phyloP scores from a whole-genome alignment of 306 rosid species.

The Purshia tridentata region DNA sequence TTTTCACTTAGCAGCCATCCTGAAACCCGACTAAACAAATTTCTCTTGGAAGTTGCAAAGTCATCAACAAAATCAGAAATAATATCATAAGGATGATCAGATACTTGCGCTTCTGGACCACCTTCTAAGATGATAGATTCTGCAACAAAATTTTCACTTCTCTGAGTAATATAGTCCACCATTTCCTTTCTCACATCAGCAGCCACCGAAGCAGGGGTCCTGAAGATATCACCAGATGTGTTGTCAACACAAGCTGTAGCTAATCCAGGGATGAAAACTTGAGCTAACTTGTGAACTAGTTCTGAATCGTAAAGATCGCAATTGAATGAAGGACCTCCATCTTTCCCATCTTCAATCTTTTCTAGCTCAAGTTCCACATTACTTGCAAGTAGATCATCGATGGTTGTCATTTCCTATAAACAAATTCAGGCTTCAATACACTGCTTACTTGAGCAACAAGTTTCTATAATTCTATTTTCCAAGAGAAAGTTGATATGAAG shows the following conservation, averaged over 20 bases:
- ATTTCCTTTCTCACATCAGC: constrained; percentile 73
- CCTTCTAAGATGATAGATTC: constrained; percentile 63
- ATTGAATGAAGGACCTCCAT: constrained; percentile 37
- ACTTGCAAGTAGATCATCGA: constrained; percentile 49
- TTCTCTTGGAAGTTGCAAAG: constrained; percentile 59
- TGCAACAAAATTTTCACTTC: constrained; percentile 73
- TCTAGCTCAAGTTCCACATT: constrained; percentile 50
- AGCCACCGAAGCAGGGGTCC: constrained; percentile 66
- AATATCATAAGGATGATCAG: constrained; percentile 68
- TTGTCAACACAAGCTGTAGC: constrained; percentile 76
- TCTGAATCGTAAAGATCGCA: constrained; percentile 71
- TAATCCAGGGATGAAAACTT: constrained; percentile 69
- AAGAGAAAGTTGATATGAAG: neutral
- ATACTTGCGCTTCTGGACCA: constrained; percentile 45
- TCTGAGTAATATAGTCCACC: constrained; percentile 57
- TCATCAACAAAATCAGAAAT: constrained; percentile 75
- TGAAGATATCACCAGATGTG: constrained; percentile 69
- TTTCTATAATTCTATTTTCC: neutral
- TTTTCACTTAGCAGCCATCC: constrained; percentile 78
- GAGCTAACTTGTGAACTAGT: constrained; percentile 69
- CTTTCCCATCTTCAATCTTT: constrained; percentile 61
- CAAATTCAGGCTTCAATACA: constrained; percentile 12
- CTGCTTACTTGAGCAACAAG: neutral
- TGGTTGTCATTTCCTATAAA: constrained; percentile 42
- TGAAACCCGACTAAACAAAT: constrained; percentile 65